phyloP scores from a whole-genome alignment of 495 filamentous ascomycete species.

The Podospora australis region DNA sequence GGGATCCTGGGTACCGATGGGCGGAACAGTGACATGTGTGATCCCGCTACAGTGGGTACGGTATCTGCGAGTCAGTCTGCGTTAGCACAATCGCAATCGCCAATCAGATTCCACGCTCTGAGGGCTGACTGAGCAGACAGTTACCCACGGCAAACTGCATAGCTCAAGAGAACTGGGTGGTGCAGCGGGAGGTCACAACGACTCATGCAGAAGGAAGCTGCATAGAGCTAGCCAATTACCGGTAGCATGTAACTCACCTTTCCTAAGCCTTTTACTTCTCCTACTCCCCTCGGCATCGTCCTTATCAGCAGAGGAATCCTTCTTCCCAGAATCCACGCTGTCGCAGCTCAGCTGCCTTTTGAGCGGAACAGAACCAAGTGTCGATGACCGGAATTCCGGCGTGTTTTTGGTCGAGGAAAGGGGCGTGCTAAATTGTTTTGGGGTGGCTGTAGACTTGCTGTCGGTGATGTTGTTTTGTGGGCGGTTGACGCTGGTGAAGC shows the following conservation, averaged over 20 bases:
- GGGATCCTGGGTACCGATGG: constrained; percentile 67
- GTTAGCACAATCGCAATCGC: constrained; percentile 32
- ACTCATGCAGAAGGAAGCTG: background rate
- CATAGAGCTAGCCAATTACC: no score
- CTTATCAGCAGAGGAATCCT: constrained; percentile 53
- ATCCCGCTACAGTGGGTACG: constrained; percentile 85
- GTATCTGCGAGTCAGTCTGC: constrained; percentile 51
- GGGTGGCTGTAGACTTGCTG: constrained; percentile 33
- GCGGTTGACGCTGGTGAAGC: constrained; percentile 75
- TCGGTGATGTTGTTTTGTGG: constrained; percentile 29
- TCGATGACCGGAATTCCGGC: constrained; percentile 52
- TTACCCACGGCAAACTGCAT: no score
- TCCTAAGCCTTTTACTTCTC: constrained; percentile 88
- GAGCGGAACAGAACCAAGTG: constrained; percentile 47
- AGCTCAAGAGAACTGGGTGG: background rate
- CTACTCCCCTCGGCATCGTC: constrained; percentile 71
- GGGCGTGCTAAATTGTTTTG: constrained; percentile 46
- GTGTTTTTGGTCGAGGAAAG: constrained; percentile 49
- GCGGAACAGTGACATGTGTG: constrained; percentile 91
- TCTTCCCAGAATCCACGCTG: constrained; percentile 49
- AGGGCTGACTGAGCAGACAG: background rate
- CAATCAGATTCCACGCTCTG: constrained; percentile 6
- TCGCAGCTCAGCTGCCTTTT: constrained; percentile 85
- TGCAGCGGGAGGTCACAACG: background rate
- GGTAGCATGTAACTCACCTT: constrained; percentile 72